Conservation (phyloP, 225 moss, liverwort and hornwort genomes). For the Sphagnum contortum region DNA sequence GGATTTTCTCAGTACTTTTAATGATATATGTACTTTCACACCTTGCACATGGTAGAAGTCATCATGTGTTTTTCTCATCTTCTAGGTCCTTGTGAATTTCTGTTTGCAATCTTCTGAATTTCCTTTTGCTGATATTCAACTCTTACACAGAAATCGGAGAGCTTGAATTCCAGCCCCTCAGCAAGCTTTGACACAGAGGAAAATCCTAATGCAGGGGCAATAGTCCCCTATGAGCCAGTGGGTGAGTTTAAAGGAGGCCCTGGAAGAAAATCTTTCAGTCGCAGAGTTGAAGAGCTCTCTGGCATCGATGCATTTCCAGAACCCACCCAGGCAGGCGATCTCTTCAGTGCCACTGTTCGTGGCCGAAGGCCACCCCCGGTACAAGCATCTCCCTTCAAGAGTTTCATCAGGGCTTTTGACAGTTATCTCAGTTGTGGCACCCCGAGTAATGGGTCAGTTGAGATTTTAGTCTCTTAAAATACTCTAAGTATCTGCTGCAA, state of each 20-base stretch:
- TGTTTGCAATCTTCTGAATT: too few relatives aligned
- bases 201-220: slow-evolving; percentile 64
- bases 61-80: too few relatives aligned
- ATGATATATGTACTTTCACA: too few relatives aligned
- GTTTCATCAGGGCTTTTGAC: too few relatives aligned
- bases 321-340: slow-evolving; percentile 93
- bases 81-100: too few relatives aligned
- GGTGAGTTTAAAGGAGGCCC: slow-evolving; percentile 50
- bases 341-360: slow-evolving; percentile 85
- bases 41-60: too few relatives aligned
- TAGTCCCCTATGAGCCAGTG: slow-evolving; percentile 44
- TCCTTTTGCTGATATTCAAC: too few relatives aligned
- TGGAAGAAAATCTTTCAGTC: slow-evolving; percentile 84
- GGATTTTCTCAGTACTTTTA: too few relatives aligned
- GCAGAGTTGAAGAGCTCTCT: slow-evolving; percentile 65
- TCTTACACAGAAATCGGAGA: slow-evolving; percentile 65
- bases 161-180: slow-evolving; percentile 61
- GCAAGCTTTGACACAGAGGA: slow-evolving; percentile 76
- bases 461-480: too few relatives aligned
- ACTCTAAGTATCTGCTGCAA: too few relatives aligned
- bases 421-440: too few relatives aligned
- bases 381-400: background rate
- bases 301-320: slow-evolving; percentile 67
- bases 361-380: slow-evolving; percentile 91
- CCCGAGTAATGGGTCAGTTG: too few relatives aligned